phyloP scores from a whole-genome alignment of 2,329 filamentous ascomycete genomes.

The Penicillium decumbens region DNA sequence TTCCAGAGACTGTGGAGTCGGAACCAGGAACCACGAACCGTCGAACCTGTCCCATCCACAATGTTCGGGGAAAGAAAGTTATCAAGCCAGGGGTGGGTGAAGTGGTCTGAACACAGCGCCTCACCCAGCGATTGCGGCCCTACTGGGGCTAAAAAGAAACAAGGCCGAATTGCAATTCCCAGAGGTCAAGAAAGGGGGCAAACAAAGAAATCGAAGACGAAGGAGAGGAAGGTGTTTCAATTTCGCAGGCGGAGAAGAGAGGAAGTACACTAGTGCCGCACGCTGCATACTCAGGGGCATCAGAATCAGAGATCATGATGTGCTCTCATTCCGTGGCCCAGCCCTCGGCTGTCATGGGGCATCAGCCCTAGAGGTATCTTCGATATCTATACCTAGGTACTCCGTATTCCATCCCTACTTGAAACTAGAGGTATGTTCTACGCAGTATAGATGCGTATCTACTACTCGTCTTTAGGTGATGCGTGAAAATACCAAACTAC shows the following conservation, averaged over 20 bases:
- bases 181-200: slow-evolving; percentile 9
- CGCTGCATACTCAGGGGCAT: slow-evolving; percentile 23
- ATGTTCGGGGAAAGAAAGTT: slow-evolving; percentile 6
- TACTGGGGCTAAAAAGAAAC: slow-evolving; percentile 8
- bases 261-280: slow-evolving; percentile 12
- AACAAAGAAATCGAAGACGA: slow-evolving; percentile 8
- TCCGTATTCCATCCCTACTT: background rate
- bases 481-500: background rate
- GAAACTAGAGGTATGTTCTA: background rate
- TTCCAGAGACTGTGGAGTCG: slow-evolving; percentile 21
- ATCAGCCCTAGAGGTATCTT: background rate
- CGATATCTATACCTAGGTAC: background rate
- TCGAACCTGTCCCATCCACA: slow-evolving; percentile 19
- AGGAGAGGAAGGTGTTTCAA: slow-evolving; percentile 17
- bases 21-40: slow-evolving; percentile 25
- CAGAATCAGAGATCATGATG: slow-evolving; percentile 6
- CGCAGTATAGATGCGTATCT: background rate
- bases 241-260: slow-evolving; percentile 15
- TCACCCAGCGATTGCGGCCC: slow-evolving; percentile 9
- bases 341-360: slow-evolving; percentile 11
- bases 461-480: background rate
- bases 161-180: background rate
- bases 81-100: slow-evolving; percentile 9
- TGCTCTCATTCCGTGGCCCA: slow-evolving; percentile 13
- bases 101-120: slow-evolving; percentile 1